A percentile compares a stretch with the other conserved stretches of the same genome.
phyloP scores from a whole-genome alignment of 176 grass and related monocot genomes.

The Paspalum notatum region DNA sequence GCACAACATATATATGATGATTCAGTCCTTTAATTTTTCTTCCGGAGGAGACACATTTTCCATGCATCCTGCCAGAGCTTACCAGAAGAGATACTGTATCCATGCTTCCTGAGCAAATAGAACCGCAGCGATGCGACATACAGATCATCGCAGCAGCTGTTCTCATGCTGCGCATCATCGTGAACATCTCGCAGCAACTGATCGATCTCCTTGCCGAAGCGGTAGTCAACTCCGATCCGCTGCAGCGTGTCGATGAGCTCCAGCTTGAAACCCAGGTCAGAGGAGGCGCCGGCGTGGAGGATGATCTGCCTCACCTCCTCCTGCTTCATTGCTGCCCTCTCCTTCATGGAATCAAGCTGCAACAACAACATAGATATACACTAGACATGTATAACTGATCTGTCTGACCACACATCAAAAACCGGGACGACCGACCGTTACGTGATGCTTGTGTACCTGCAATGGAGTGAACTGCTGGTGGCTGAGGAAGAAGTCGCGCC shows the following conservation, averaged over 20 bases:
- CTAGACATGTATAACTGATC: no score
- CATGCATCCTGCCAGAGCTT: neutral
- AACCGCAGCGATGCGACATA: neutral
- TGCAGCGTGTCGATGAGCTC: conserved; percentile 1
- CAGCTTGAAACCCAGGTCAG: neutral
- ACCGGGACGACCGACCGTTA: no score
- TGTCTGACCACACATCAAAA: no score
- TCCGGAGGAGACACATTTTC: neutral
- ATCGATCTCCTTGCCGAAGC: neutral
- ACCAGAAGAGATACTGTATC: neutral
- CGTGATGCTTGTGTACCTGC: neutral
- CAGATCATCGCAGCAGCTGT: neutral
- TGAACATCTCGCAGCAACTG: neutral
- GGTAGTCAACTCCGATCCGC: neutral
- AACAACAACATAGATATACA: no score
- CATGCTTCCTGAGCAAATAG: conserved; percentile 14
- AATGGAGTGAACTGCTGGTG: neutral
- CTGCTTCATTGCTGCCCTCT: neutral
- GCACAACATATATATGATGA: neutral
- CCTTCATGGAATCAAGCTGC: neutral
- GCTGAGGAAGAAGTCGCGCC: neutral
- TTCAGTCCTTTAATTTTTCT: neutral
- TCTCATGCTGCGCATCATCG: neutral
- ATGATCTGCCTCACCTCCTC: neutral
- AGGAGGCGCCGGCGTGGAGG: neutral